Evolutionary conservation across 805 yeast genomes (phyloP), one percentile per base, ranked within the genome.

Genomic region (Saccharomyces jurei): DNA sequence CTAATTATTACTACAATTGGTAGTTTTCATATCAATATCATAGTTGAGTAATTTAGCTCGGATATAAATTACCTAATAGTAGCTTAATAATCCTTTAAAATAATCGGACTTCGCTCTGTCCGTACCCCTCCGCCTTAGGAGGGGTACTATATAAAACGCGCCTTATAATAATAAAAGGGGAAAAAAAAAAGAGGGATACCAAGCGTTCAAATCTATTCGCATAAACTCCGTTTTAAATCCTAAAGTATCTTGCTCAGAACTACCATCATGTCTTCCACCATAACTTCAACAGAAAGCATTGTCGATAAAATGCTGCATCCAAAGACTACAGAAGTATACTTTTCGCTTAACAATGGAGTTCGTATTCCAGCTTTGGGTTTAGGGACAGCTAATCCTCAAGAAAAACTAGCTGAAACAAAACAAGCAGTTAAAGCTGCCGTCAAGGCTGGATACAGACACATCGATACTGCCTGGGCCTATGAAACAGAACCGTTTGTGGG

Each of bases 391-490:
- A 71, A 79, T 57, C 80, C 84, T 10, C 72, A 68, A 1, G 75
- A 77, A 21, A 78, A 78, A 47, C 58, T 70, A n/a, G 72, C 73
- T 32, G 76, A 74, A 31, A 79, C 78, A 25, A 75, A 76, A 52
- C 70, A 71, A 25, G 81, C 84, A 27, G 84, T 84, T 13, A 75
- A 74, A 59, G 74, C 78, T 47, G 92, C 91, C 13, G 72, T 85
- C 56, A 75, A 81, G 63, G 73, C 75, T 8, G 91, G 91, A 10
- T 83, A 84, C 68, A 77, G 84, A 57, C 89, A 83, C 65, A 83
- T 87, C 60, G 95, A 87, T 67, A 81, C 90, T 9, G 94, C 94
- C 2, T 80, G 81, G 66, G 75, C 77, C 56, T 87, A 87, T 67
- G 79, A 79, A 2, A 84, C 84, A 65, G 96, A 88, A 68, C 74